Conservation (phyloP, 208 protist genomes). For the Trypanosoma mega region DNA sequence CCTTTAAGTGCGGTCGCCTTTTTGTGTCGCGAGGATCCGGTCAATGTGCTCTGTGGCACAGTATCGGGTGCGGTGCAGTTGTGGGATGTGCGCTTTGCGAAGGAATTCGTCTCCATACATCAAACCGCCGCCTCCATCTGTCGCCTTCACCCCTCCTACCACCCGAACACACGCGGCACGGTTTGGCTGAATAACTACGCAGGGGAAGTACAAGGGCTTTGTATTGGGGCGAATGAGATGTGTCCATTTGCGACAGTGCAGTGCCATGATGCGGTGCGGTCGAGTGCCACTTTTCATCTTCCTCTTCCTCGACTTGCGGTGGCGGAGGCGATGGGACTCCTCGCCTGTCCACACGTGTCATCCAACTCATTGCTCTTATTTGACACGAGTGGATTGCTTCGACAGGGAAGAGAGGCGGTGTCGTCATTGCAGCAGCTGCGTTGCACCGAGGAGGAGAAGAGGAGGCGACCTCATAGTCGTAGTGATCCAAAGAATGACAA, state of each 20-base stretch:
- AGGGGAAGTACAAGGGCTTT: slow-evolving; percentile 25
- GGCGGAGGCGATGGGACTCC: slow-evolving; percentile 23
- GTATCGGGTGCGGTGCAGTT: slow-evolving; percentile 46
- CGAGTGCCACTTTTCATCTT: slow-evolving; percentile 30
- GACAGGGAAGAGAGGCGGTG: background rate
- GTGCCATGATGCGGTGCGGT: slow-evolving; percentile 29
- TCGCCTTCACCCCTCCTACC: slow-evolving; percentile 21
- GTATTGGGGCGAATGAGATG: slow-evolving; percentile 19
- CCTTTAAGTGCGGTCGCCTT: slow-evolving; percentile 37
- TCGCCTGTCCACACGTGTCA: slow-evolving; percentile 44
- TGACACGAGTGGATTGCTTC: slow-evolving; percentile 10
- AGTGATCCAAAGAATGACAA: no score
- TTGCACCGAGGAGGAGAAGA: no score
- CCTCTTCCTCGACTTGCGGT: slow-evolving; percentile 33
- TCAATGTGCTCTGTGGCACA: slow-evolving; percentile 44
- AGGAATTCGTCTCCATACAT: slow-evolving; percentile 27
- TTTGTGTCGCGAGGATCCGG: slow-evolving; percentile 18
- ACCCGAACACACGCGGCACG: background rate
- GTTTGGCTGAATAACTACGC: slow-evolving; percentile 26
- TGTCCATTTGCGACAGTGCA: slow-evolving; percentile 19
- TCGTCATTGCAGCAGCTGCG: no score
- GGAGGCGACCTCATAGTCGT: no score
- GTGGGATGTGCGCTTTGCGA: slow-evolving; percentile 55
- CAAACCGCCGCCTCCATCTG: slow-evolving; percentile 23
- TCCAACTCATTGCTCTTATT: slow-evolving; percentile 32